Evolutionary conservation across 768 basidiomycete genomes (phyloP).

Genomic region (Macrocybe gigantea): DNA sequence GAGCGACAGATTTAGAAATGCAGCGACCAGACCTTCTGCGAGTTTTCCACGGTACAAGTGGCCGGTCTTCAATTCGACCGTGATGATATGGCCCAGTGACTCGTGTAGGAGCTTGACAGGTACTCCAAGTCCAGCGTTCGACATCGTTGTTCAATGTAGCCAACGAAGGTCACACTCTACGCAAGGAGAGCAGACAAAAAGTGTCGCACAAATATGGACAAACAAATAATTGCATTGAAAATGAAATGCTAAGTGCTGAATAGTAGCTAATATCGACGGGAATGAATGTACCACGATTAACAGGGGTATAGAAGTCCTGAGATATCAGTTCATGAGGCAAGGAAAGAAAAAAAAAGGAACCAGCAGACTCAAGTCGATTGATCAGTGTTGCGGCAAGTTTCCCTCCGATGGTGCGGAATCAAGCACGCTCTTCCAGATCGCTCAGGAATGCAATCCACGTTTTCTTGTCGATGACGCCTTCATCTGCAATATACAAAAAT

Average conservation of each 20-base stretch:
- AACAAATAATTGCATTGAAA: not conserved
- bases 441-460: conserved; percentile 85
- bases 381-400: too few relatives aligned
- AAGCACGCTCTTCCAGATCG: conserved; percentile 59
- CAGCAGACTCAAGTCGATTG: too few relatives aligned
- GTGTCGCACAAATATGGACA: too few relatives aligned
- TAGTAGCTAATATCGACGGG: too few relatives aligned
- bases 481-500: conserved; percentile 40
- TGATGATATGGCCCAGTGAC: conserved; percentile 92
- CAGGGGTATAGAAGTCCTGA: too few relatives aligned
- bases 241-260: not conserved
- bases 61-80: conserved; percentile 97
- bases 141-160: conserved; percentile 28
- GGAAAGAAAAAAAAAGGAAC: not conserved
- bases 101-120: conserved; percentile 97
- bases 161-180: conserved; percentile 8
- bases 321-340: not conserved
- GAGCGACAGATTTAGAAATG: conserved; percentile 7
- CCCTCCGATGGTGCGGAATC: not conserved
- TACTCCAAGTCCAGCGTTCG: conserved; percentile 74
- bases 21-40: conserved; percentile 72
- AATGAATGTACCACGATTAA: too few relatives aligned
- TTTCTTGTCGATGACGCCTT: conserved; percentile 93
- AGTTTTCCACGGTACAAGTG: conserved; percentile 97
- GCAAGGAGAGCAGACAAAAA: not conserved